Conservation (phyloP, 768 basidiomycete species). For the Mycena galopus region DNA sequence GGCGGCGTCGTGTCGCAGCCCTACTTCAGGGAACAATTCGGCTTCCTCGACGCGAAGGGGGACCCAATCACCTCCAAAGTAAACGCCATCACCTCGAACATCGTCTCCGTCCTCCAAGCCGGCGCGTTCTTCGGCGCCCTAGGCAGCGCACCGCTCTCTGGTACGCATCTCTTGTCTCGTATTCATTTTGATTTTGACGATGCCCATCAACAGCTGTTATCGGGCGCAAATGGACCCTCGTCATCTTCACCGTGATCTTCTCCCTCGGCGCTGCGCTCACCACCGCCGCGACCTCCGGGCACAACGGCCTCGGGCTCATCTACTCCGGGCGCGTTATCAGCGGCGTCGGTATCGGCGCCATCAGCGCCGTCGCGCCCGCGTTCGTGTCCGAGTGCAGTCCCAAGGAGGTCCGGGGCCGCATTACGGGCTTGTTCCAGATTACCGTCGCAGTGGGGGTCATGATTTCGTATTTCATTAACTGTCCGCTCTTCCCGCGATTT, state of each 20-base stretch:
- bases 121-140: conserved; percentile 93
- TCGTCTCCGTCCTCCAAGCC: conserved; percentile 91
- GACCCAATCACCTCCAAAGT: conserved; percentile 47
- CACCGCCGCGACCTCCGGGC: conserved; percentile 67
- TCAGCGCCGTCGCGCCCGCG: conserved; percentile 85
- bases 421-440: conserved; percentile 85
- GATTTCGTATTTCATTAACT: conserved; percentile 86
- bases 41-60: conserved; percentile 63
- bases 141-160: conserved; percentile 75
- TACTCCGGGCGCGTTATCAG: conserved; percentile 86
- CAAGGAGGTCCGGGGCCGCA: conserved; percentile 86
- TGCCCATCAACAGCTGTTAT: conserved; percentile 60
- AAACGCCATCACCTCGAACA: conserved; percentile 61
- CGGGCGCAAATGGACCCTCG: conserved; percentile 75
- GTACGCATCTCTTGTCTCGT: conserved; percentile 51
- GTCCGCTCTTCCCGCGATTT: conserved; percentile 53
- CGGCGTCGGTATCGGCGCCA: conserved; percentile 87
- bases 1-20: conserved; percentile 78
- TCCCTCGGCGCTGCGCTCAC: conserved; percentile 80
- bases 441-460: conserved; percentile 83
- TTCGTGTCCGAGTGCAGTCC: conserved; percentile 91
- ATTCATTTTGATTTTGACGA: background rate
- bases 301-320: conserved; percentile 72
- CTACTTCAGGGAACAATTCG: conserved; percentile 76
- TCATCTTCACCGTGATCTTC: conserved; percentile 75